These are phyloP conservation scores for Sphenostylis stenocarpa DNA, from an alignment of 306 rosid genomes.

Conservation along the genomic window DNA sequence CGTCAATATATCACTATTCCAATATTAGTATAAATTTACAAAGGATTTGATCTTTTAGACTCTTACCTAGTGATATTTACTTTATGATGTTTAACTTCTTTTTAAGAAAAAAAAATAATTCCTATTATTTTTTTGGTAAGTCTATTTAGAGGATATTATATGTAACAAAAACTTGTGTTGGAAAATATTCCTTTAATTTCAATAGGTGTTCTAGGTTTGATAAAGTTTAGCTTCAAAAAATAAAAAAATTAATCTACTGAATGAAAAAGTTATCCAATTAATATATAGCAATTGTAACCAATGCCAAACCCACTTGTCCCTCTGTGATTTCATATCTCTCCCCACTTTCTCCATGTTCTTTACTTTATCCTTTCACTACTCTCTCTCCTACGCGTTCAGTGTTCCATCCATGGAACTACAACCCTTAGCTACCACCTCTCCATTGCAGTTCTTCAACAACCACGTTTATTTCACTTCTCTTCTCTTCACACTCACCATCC, in stretches of 20 bases:
- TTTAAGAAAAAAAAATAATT: no score
- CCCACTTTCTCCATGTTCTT: neutral
- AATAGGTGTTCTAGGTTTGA: no score
- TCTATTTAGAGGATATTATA: no score
- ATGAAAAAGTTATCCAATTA: neutral
- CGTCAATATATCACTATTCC: no score
- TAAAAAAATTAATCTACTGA: neutral
- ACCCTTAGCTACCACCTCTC: neutral
- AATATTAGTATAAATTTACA: no score
- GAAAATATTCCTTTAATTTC: no score
- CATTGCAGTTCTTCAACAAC: slow-evolving; percentile 14
- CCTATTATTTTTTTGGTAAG: no score
- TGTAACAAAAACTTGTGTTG: no score
- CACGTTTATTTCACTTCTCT: slow-evolving; percentile 1
- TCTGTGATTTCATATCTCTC: neutral
- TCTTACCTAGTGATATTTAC: no score
- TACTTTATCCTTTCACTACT: neutral
- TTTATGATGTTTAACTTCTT: no score
- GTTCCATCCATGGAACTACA: slow-evolving; percentile 37
- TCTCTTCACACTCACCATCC: neutral
- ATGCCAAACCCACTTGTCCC: slow-evolving; percentile 25
- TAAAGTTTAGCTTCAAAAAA: no score
- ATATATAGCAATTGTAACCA: slow-evolving; percentile 18
- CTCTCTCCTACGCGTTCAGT: neutral
- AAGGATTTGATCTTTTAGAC: no score